Percentiles rank a stretch among this genome's conserved stretches.
Conservation (phyloP, 208 protist genomes). For the Trypanosomatidae sp. region DNA sequence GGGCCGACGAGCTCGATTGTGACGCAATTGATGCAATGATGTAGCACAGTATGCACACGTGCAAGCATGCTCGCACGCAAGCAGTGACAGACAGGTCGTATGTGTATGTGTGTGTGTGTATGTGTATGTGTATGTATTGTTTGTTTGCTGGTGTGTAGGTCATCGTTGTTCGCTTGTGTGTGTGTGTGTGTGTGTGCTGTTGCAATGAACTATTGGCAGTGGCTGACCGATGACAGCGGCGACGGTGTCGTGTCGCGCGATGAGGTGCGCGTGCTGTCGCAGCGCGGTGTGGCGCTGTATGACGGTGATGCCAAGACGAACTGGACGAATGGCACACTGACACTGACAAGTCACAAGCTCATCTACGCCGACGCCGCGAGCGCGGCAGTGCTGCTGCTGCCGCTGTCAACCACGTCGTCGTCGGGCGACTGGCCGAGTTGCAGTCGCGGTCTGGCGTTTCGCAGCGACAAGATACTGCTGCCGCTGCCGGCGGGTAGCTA, state of each 20-base stretch:
- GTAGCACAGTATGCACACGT: neutral
- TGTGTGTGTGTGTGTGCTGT: neutral
- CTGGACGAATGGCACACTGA: slow-evolving; percentile 41
- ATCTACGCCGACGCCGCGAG: slow-evolving; percentile 28
- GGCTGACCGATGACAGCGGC: neutral
- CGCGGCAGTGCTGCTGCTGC: slow-evolving; percentile 17
- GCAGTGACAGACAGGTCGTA: no score
- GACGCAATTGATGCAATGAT: slow-evolving; percentile 14
- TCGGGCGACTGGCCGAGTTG: slow-evolving; percentile 14
- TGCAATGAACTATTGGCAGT: neutral
- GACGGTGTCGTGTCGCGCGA: slow-evolving; percentile 2
- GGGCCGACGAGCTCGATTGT: slow-evolving; percentile 30
- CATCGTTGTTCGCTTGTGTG: neutral
- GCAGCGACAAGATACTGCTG: slow-evolving; percentile 44
- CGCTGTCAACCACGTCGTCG: slow-evolving; percentile 20
- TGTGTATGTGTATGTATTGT: neutral
- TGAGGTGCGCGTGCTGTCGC: slow-evolving; percentile 34
- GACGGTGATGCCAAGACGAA: slow-evolving; percentile 34
- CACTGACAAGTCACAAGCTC: slow-evolving; percentile 46
- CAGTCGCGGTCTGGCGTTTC: slow-evolving; percentile 20
- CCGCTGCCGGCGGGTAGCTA: slow-evolving; percentile 24
- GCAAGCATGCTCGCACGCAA: no score
- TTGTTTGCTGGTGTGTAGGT: neutral
- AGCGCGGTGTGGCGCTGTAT: slow-evolving; percentile 33
- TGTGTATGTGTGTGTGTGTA: no score